These are phyloP conservation scores for Herpetomonas tarakana DNA, from an alignment of 208 protist species.

Conservation along the genomic window DNA sequence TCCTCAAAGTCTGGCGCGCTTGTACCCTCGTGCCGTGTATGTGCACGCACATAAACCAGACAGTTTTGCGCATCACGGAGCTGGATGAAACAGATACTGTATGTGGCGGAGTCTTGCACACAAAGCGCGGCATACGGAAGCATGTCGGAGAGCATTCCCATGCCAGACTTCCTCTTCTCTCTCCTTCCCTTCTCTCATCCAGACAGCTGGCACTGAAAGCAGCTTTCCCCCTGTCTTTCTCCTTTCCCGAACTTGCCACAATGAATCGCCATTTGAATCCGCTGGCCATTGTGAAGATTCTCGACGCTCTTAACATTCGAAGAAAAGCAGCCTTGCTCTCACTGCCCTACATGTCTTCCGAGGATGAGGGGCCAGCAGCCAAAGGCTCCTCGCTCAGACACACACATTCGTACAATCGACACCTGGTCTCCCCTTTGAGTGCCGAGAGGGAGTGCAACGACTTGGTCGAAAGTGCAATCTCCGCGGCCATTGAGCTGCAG, in stretches of 20 bases:
- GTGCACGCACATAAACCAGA: too few species aligned
- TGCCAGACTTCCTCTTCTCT: neutral
- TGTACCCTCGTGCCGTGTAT: too few species aligned
- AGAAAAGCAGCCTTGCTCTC: slow-evolving; percentile 17
- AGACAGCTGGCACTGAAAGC: too few species aligned
- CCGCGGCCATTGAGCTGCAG: slow-evolving; percentile 30
- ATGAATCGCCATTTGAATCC: slow-evolving; percentile 38
- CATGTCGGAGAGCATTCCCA: too few species aligned
- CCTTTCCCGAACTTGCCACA: too few species aligned
- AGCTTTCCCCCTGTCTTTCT: neutral
- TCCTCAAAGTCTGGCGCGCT: too few species aligned
- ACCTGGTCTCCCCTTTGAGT: neutral
- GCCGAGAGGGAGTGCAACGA: slow-evolving; percentile 21
- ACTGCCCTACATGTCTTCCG: slow-evolving; percentile 19
- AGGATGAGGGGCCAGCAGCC: neutral
- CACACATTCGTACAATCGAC: neutral
- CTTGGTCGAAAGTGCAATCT: slow-evolving; percentile 34
- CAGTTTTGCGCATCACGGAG: too few species aligned
- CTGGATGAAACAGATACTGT: too few species aligned
- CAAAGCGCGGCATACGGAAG: too few species aligned
- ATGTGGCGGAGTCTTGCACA: too few species aligned
- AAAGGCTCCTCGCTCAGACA: neutral
- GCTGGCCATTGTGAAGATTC: slow-evolving; percentile 27
- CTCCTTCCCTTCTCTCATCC: neutral
- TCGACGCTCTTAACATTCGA: slow-evolving; percentile 48